Evolutionary conservation across 148 eudicot species (phyloP).

Genomic region (Amaranthus hypochondriacus): DNA sequence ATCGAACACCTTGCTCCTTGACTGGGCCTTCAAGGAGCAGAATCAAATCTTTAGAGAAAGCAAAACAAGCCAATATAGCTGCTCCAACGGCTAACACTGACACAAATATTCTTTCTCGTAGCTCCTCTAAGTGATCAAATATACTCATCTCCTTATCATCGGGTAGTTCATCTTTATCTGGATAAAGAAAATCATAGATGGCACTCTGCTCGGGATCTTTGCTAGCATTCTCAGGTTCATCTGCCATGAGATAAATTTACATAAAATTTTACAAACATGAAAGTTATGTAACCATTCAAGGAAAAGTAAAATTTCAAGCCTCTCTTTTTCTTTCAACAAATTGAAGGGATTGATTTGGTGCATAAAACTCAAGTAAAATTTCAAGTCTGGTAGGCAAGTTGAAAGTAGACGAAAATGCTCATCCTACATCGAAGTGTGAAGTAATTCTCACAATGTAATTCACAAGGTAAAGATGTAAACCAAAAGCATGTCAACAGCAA

Average conservation of each 20-base stretch:
- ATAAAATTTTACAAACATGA: conserved; percentile 11
- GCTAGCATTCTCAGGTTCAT: conserved; percentile 33
- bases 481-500: too few species aligned
- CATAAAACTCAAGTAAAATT: too few species aligned
- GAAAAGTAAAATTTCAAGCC: background rate
- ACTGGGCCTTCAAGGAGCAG: conserved; percentile 90
- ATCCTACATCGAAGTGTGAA: background rate
- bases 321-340: background rate
- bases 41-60: conserved; percentile 81
- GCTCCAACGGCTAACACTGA: conserved; percentile 94
- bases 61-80: conserved; percentile 87
- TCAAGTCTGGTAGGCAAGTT: too few species aligned
- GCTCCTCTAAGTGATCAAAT: conserved; percentile 92
- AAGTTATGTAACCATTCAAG: background rate
- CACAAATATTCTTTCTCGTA: conserved; percentile 72
- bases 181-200: conserved; percentile 84
- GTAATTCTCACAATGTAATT: background rate
- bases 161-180: conserved; percentile 86
- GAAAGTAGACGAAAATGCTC: background rate
- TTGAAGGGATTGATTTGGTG: background rate
- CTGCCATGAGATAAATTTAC: conserved; percentile 40
- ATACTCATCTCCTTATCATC: conserved; percentile 96
- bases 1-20: conserved; percentile 83
- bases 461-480: too few species aligned
- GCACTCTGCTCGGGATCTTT: conserved; percentile 40